phyloP scores from a whole-genome alignment of 108 stramenopile species.

The Cyclotella kingstonii region DNA sequence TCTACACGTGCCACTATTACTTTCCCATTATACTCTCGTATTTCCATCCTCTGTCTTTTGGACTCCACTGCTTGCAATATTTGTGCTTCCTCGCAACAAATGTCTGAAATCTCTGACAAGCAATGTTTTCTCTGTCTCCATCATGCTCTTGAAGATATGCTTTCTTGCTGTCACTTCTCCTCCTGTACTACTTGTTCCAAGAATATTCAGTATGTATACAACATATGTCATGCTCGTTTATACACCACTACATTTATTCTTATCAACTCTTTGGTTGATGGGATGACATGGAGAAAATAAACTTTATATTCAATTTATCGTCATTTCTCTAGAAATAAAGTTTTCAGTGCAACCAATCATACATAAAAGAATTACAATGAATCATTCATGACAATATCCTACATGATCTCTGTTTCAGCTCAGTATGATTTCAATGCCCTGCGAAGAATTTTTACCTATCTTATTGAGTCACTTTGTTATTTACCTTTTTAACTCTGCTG shows the following conservation, averaged over 20 bases:
- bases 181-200: slow-evolving; percentile 55
- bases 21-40: slow-evolving; percentile 69
- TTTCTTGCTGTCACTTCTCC: slow-evolving; percentile 50
- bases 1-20: slow-evolving; percentile 67
- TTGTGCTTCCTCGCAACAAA: slow-evolving; percentile 25
- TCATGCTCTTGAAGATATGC: slow-evolving; percentile 15
- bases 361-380: no score
- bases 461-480: no score
- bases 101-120: neutral
- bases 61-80: slow-evolving; percentile 64
- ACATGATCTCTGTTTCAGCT: no score
- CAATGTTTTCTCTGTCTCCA: neutral
- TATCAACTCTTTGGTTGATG: slow-evolving; percentile 44
- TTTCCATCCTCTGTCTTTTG: slow-evolving; percentile 71
- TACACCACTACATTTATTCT: slow-evolving; percentile 61
- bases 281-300: neutral
- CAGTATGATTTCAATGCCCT: no score
- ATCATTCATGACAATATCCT: no score
- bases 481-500: no score
- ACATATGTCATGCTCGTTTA: slow-evolving; percentile 53
- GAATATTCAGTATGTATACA: slow-evolving; percentile 51
- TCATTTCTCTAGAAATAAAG: no score
- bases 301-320: no score
- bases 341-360: no score
- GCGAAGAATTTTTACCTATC: no score